Evolutionary conservation across 2,329 filamentous ascomycete species (phyloP).

Genomic region (Onygenales sp.): DNA sequence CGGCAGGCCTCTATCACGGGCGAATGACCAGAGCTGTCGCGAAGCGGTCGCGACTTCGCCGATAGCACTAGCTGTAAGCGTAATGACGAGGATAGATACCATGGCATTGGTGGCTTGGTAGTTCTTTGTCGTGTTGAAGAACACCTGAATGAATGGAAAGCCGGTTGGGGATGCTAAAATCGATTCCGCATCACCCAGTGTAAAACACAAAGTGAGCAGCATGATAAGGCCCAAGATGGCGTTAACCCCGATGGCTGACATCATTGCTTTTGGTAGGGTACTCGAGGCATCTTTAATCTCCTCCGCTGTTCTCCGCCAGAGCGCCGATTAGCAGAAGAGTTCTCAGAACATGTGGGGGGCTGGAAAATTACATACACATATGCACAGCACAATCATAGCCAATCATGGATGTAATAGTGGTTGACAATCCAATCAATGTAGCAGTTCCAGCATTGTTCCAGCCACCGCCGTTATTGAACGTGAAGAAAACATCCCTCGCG

Average conservation of each 20-base stretch:
- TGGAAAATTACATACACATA: constrained; percentile 28
- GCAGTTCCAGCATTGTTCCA: constrained; percentile 31
- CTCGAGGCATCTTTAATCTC: constrained; percentile 39
- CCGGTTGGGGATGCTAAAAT: constrained; percentile 38
- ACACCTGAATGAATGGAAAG: constrained; percentile 52
- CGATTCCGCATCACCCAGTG: constrained; percentile 39
- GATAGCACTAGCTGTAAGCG: constrained; percentile 41
- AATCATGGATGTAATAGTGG: constrained; percentile 31
- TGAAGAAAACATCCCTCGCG: constrained; percentile 29
- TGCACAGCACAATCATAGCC: constrained; percentile 37
- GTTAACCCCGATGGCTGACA: constrained; percentile 42
- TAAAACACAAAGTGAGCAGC: constrained; percentile 48
- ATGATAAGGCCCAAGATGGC: constrained; percentile 47
- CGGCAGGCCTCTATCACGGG: constrained; percentile 32
- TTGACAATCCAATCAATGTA: constrained; percentile 30
- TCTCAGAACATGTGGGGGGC: background rate
- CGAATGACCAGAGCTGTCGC: constrained; percentile 48
- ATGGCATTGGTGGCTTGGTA: constrained; percentile 42
- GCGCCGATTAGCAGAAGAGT: background rate
- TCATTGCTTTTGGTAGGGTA: constrained; percentile 43
- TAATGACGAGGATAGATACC: constrained; percentile 41
- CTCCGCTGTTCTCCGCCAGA: constrained; percentile 20
- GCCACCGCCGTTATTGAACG: constrained; percentile 32
- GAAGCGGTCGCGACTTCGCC: constrained; percentile 50
- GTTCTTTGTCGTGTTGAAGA: constrained; percentile 42